phyloP scores from a whole-genome alignment of 805 yeast species.

The Millerozyma acaciae region DNA sequence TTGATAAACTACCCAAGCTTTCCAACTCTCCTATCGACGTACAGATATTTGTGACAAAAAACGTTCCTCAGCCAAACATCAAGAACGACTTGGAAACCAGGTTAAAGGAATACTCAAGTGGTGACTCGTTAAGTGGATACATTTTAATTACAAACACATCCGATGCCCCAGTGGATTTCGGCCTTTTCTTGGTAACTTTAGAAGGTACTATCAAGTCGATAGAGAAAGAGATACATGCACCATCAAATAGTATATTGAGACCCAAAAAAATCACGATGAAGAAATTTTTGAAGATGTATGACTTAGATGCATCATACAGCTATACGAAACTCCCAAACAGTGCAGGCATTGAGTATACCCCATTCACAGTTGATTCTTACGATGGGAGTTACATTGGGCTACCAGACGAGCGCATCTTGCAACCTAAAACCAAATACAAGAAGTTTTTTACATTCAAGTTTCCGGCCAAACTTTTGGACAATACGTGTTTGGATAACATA shows the following conservation, averaged over 20 bases:
- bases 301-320: conserved; percentile 54
- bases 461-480: conserved; percentile 52
- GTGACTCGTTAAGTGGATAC: conserved; percentile 42
- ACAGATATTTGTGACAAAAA: conserved; percentile 51
- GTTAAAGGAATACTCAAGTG: conserved; percentile 38
- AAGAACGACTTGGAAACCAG: conserved; percentile 43
- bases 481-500: conserved; percentile 44
- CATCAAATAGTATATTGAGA: conserved; percentile 12
- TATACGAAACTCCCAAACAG: conserved; percentile 47
- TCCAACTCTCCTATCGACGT: conserved; percentile 43
- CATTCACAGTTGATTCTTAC: conserved; percentile 38
- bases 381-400: conserved; percentile 51
- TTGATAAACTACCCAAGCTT: conserved; percentile 45
- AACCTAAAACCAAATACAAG: conserved; percentile 49
- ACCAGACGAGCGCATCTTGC: conserved; percentile 44
- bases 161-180: conserved; percentile 39
- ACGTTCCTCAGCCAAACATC: conserved; percentile 42
- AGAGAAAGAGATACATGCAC: conserved; percentile 16
- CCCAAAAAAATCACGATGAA: conserved; percentile 37
- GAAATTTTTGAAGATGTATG: conserved; percentile 57
- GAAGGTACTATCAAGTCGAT: conserved; percentile 43
- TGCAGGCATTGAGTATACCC: conserved; percentile 45
- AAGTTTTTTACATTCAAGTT: conserved; percentile 58
- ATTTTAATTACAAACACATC: conserved; percentile 47
- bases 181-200: conserved; percentile 43